Evolutionary conservation across 129 eudicot genomes (phyloP), one percentile per base, ranked within the genome.

Genomic region (Centrapalus pauciflorus): DNA sequence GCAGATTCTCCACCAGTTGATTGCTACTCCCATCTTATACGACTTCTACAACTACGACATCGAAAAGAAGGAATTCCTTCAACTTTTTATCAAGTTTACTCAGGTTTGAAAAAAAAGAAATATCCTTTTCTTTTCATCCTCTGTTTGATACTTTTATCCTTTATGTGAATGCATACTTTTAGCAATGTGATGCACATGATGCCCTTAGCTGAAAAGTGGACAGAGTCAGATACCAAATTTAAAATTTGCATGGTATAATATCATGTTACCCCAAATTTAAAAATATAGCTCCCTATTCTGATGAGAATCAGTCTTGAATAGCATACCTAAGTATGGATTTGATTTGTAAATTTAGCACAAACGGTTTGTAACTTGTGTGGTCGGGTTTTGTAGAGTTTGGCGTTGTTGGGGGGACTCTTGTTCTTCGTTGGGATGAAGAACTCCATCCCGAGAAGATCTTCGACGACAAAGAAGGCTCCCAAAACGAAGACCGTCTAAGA

Each of bases 1-100:
- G 54, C 79, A 90, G 96, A 81, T 89, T 76, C 63, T 90, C 66
- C 95, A 90, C 58, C 95, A 86, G 73, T 77, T 83, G 50, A 71
- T 90, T 45, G 73, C 79, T 11, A 68, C 95, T 13, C 95, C 97
- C 38, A 66, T 90, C 72, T 79, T 90, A 81, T 90, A 81, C 6
- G 97, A 90, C 73, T 90, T 90, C 95, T 90, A 90, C 87, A 90
- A 90, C 90, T 77, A 90, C 26, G 97, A 90, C 61, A 73, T 78
- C 25, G 95, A 90, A 76, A 81, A 74, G 61, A 86, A 85, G 62
- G 95, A 90, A 48, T 86, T 83, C 63, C 72, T 76, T 55, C 88
- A 76, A 51, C 90, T 83, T 30, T 90, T 90, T 63, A 81, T 81
- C 78, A 86, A 86, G 74, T 90, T 90, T 43, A 72, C 94, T 13